These are phyloP conservation scores for Ophiostoma ips DNA, from an alignment of 2,329 filamentous ascomycete species.

Conservation along the genomic window DNA sequence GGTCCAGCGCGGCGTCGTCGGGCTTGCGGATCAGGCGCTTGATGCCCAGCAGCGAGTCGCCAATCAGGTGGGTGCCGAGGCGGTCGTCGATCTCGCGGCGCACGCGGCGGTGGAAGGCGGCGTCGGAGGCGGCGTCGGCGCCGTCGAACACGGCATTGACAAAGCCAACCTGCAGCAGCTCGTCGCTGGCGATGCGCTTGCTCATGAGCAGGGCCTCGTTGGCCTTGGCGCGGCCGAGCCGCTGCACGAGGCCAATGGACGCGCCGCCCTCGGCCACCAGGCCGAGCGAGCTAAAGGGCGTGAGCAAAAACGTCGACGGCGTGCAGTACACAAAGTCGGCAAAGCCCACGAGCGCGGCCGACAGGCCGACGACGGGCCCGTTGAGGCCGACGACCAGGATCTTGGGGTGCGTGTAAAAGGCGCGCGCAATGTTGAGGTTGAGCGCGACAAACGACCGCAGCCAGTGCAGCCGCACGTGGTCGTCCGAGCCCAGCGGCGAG, in stretches of 20 bases:
- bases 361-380: slow-evolving; percentile 78
- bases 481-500: slow-evolving; percentile 19
- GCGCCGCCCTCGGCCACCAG: slow-evolving; percentile 82
- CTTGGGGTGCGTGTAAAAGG: slow-evolving; percentile 89
- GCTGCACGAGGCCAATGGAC: slow-evolving; percentile 61
- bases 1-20: slow-evolving; percentile 58
- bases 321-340: slow-evolving; percentile 87
- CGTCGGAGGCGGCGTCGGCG: slow-evolving; percentile 42
- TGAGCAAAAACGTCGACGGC: slow-evolving; percentile 72
- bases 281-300: slow-evolving; percentile 80
- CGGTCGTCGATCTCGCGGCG: slow-evolving; percentile 67
- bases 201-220: slow-evolving; percentile 93
- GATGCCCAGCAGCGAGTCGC: slow-evolving; percentile 66
- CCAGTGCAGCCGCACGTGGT: slow-evolving; percentile 36
- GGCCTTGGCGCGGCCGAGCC: slow-evolving; percentile 67
- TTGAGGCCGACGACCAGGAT: slow-evolving; percentile 85
- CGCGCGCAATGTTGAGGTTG: slow-evolving; percentile 80
- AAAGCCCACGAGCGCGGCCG: slow-evolving; percentile 67
- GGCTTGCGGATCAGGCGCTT: slow-evolving; percentile 70
- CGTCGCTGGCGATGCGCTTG: slow-evolving; percentile 56
- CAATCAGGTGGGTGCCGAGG: slow-evolving; percentile 65
- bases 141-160: slow-evolving; percentile 71
- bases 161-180: slow-evolving; percentile 64
- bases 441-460: slow-evolving; percentile 62
- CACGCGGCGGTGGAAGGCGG: slow-evolving; percentile 57